Base-by-base conservation (phyloP, 2,329 filamentous ascomycete genomes). In the Metarhizium album region DNA sequence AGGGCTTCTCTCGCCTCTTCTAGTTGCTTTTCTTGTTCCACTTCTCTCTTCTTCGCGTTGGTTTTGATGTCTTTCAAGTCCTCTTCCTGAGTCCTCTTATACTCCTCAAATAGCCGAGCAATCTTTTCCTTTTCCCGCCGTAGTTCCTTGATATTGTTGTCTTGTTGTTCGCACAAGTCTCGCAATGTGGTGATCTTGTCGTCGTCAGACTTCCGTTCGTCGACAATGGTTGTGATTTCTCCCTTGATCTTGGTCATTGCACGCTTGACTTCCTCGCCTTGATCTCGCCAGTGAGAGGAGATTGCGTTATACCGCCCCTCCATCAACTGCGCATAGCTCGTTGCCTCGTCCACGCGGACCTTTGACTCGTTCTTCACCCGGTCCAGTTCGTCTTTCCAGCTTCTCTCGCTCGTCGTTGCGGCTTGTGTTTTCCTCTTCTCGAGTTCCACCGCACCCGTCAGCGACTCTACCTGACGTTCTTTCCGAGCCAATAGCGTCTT, bases 141-240 rank as follows among this genome's bases (percentile, higher is more conserved):
- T 23, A 83, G 69, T 52, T 79, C 73, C 51, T 78, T 76, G 52
- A 86, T 76, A 58, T 87, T 86, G 59, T 77, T 75, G 56, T 86
- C 78, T 62, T 88, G 82, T 66, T 90, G 85, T 56, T 88, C 84
- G 62, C 80, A 84, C 31, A 90, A 73, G 53, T 86, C 81, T 48
- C 81, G 75, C 47, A 89, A 70, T 31, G 78, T 80, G 54, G 71
- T 74, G 57, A 86, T 82, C 66, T 76, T 80, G 61, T 78, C 75
- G 58, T 83, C 80, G 59, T 87, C 82, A 48, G 70, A 70, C 54
- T 67, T 72, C 52, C 81, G 71, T 59, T 82, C 77, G 38, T 75
- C 70, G 45, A 75, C 70, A 38, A 86, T 66, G 9, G 64, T 64
- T n/a, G 65, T 66, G 46, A 87, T 76, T 59, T 83, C 78, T 31